phyloP scores from a whole-genome alignment of 805 yeast species.

The Kuraishia molischiana region DNA sequence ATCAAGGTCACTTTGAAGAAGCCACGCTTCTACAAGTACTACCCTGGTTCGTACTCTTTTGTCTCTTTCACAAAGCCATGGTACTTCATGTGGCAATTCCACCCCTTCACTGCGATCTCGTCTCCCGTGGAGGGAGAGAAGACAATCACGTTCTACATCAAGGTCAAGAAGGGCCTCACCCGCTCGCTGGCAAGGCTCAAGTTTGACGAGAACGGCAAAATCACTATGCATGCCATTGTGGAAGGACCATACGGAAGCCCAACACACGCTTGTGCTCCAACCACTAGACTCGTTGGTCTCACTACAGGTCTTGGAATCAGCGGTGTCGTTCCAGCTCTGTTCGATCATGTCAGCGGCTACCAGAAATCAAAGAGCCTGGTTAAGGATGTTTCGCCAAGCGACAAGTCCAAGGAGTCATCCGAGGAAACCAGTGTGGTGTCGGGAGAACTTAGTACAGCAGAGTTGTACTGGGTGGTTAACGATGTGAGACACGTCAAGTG shows the following conservation, averaged over 20 bases:
- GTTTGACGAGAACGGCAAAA: conserved; percentile 14
- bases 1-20: conserved; percentile 11
- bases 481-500: conserved; percentile 1
- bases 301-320: conserved; percentile 8
- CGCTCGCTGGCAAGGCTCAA: conserved; percentile 16
- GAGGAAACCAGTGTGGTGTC: too few relatives aligned
- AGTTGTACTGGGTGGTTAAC: conserved; percentile 5
- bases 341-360: background rate
- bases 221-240: conserved; percentile 22
- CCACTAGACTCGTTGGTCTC: conserved; percentile 3
- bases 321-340: conserved; percentile 4
- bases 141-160: conserved; percentile 26
- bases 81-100: conserved; percentile 47
- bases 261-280: background rate
- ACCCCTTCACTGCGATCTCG: conserved; percentile 48
- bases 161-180: conserved; percentile 41
- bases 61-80: conserved; percentile 40
- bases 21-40: conserved; percentile 11
- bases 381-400: too few relatives aligned
- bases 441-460: too few relatives aligned
- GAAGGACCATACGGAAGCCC: conserved; percentile 63
- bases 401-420: too few relatives aligned
- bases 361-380: too few relatives aligned
- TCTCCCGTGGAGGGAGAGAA: conserved; percentile 20
- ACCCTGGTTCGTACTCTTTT: conserved; percentile 47